These are phyloP conservation scores for Canavalia ensiformis DNA, from an alignment of 306 rosid genomes.

Conservation along the genomic window DNA sequence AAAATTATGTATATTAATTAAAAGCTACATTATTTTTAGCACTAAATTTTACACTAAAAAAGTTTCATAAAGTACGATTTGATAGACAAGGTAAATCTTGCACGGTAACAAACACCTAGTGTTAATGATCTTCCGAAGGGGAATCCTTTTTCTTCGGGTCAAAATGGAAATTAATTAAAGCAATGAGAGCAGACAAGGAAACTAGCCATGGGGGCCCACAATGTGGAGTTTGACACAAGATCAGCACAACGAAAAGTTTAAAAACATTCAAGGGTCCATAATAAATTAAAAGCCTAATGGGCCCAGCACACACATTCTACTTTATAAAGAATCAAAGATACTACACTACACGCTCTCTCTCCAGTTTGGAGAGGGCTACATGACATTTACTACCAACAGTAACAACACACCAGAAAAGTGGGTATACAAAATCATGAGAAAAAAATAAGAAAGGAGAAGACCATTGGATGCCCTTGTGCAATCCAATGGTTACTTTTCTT, in stretches of 20 bases:
- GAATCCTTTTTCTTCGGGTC: slow-evolving; percentile 15
- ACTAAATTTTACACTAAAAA: neutral
- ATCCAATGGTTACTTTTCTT: slow-evolving; percentile 60
- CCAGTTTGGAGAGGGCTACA: slow-evolving; percentile 90
- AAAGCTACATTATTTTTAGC: neutral
- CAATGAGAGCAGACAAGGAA: slow-evolving; percentile 29
- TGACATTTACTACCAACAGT: slow-evolving; percentile 49
- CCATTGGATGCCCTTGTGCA: slow-evolving; percentile 63
- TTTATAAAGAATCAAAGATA: slow-evolving; percentile 25
- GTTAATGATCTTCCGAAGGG: neutral
- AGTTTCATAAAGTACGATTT: neutral
- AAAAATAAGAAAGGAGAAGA: slow-evolving; percentile 41
- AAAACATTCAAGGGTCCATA: slow-evolving; percentile 38
- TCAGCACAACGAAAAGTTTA: slow-evolving; percentile 12
- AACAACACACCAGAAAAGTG: slow-evolving; percentile 41
- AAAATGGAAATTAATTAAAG: slow-evolving; percentile 34
- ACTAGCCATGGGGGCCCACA: slow-evolving; percentile 45
- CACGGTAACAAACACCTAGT: neutral
- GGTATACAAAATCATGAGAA: slow-evolving; percentile 20
- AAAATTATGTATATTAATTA: neutral
- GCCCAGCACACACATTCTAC: slow-evolving; percentile 47
- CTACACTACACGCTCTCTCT: slow-evolving; percentile 74
- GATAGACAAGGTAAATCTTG: slow-evolving; percentile 10
- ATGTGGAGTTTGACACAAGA: slow-evolving; percentile 35
- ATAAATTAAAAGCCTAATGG: slow-evolving; percentile 44